phyloP scores from a whole-genome alignment of 2,329 filamentous ascomycete species.

The Monilinia laxa region DNA sequence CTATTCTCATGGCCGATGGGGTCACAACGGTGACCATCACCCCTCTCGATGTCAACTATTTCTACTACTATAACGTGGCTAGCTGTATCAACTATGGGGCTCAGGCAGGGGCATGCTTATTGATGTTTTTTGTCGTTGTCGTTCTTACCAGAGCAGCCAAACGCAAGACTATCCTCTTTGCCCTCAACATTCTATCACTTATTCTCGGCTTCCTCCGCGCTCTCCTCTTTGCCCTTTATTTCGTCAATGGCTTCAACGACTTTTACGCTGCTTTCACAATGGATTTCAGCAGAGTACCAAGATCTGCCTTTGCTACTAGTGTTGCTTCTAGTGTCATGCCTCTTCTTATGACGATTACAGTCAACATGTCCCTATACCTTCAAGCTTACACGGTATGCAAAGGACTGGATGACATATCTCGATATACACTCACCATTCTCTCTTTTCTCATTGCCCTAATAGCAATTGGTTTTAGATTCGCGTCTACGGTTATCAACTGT shows the following conservation, averaged over 20 bases:
- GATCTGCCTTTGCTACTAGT: constrained; percentile 47
- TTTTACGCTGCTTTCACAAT: constrained; percentile 50
- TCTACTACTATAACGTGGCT: constrained; percentile 48
- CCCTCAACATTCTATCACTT: constrained; percentile 58
- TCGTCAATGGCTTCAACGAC: constrained; percentile 51
- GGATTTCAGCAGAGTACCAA: constrained; percentile 48
- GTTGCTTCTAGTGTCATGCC: constrained; percentile 51
- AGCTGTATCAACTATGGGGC: constrained; percentile 56
- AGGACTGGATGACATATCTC: constrained; percentile 45
- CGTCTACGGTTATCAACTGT: constrained; percentile 50
- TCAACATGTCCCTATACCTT: constrained; percentile 59
- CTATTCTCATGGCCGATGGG: constrained; percentile 48
- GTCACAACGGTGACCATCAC: constrained; percentile 42
- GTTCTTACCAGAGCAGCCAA: constrained; percentile 60
- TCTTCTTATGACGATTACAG: constrained; percentile 52
- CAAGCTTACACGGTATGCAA: constrained; percentile 63
- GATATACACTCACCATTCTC: constrained; percentile 46
- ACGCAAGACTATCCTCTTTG: constrained; percentile 56
- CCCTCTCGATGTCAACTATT: constrained; percentile 47
- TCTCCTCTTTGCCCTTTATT: constrained; percentile 50
- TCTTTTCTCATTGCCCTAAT: constrained; percentile 52
- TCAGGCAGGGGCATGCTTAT: constrained; percentile 59
- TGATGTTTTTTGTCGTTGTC: constrained; percentile 57
- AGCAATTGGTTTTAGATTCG: constrained; percentile 54
- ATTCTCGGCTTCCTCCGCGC: constrained; percentile 53